phyloP scores from a whole-genome alignment of 2,329 filamentous ascomycete genomes.

The Grosmannia penicillata region DNA sequence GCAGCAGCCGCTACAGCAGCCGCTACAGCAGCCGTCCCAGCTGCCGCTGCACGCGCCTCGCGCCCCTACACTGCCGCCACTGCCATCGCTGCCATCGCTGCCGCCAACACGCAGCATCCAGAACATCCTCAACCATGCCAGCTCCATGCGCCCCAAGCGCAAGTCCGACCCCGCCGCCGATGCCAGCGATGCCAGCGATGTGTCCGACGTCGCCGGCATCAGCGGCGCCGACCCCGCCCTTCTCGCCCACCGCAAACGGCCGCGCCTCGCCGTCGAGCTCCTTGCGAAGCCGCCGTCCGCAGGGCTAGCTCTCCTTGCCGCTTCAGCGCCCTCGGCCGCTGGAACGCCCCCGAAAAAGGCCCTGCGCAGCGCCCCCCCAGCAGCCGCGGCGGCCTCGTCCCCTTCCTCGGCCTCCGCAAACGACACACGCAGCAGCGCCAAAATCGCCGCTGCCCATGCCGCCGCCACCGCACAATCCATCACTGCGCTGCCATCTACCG shows the following conservation, averaged over 20 bases:
- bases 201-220: neutral
- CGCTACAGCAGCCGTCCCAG: neutral
- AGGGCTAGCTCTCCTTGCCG: neutral
- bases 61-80: neutral
- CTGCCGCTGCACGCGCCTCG: neutral
- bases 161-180: neutral
- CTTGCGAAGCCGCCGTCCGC: neutral
- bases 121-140: slow-evolving; percentile 9
- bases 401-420: too few species aligned
- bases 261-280: slow-evolving; percentile 26
- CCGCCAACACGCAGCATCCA: slow-evolving; percentile 8
- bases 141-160: slow-evolving; percentile 8
- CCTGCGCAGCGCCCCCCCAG: neutral
- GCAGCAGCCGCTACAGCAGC: slow-evolving; percentile 1
- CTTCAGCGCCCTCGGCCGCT: neutral
- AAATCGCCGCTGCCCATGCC: neutral
- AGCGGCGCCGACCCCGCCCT: neutral
- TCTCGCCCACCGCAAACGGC: slow-evolving; percentile 29
- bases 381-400: neutral
- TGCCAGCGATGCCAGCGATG: neutral
- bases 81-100: neutral
- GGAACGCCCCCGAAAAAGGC: neutral
- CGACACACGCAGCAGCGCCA: too few species aligned
- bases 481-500: neutral
- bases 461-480: neutral